Conservation (phyloP, 2,329 filamentous ascomycete genomes). For the Fusarium domesticum region DNA sequence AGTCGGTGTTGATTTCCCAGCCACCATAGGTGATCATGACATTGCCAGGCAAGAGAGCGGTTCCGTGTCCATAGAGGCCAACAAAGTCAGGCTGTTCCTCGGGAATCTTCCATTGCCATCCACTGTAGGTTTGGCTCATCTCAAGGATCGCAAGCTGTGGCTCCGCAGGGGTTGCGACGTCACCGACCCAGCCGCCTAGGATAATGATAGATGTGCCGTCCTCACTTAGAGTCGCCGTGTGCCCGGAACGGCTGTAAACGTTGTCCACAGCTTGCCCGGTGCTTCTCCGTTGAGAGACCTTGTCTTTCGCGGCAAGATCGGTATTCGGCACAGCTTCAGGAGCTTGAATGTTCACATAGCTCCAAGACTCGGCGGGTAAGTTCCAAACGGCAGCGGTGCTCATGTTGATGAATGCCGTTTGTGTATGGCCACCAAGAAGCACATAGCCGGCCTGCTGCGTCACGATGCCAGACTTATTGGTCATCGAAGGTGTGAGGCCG, state of each 20-base stretch:
- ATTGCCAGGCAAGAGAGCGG: conserved; percentile 61
- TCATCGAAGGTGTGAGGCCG: conserved; percentile 65
- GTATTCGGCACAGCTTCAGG: conserved; percentile 42
- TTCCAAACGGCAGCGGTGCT: conserved; percentile 85
- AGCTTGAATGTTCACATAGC: conserved; percentile 66
- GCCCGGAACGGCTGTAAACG: conserved; percentile 82
- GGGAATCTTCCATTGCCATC: conserved; percentile 71
- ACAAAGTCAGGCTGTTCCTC: conserved; percentile 42
- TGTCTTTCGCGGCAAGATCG: conserved; percentile 52
- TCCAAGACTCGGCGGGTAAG: conserved; percentile 83
- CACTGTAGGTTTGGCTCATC: conserved; percentile 70
- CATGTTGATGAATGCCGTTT: conserved; percentile 87
- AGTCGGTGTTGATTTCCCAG: conserved; percentile 44
- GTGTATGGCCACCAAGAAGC: conserved; percentile 81
- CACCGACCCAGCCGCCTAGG: conserved; percentile 89
- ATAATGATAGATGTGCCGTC: conserved; percentile 77
- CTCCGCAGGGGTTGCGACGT: conserved; percentile 68
- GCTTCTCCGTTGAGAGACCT: conserved; percentile 9
- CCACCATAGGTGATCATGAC: conserved; percentile 67
- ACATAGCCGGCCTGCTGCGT: conserved; percentile 77
- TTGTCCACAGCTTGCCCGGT: conserved; percentile 31
- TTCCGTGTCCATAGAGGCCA: conserved; percentile 62
- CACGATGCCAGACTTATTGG: conserved; percentile 61
- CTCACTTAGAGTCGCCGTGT: conserved; percentile 76
- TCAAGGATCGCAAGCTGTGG: conserved; percentile 79